phyloP scores from a whole-genome alignment of 176 grass and related monocot genomes.

The Calamus simplicifolius region DNA sequence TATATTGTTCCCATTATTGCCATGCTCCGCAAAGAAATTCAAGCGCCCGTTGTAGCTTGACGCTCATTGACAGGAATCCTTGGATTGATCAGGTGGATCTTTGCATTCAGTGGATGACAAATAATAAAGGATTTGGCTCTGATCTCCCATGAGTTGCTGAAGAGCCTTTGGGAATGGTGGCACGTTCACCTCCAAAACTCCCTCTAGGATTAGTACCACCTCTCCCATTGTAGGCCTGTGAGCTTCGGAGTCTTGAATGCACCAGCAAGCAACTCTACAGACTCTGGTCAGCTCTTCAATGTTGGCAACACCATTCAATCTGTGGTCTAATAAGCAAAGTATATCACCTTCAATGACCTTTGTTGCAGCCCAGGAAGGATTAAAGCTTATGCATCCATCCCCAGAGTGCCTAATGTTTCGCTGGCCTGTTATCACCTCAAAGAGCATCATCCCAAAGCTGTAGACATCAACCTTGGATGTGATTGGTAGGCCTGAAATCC shows the following conservation, averaged over 20 bases:
- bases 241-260: constrained; percentile 21
- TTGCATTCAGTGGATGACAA: no score
- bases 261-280: constrained; percentile 25
- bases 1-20: no score
- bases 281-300: constrained; percentile 10
- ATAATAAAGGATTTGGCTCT: no score
- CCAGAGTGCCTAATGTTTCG: constrained; percentile 2
- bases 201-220: constrained; percentile 23
- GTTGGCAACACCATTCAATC: not conserved
- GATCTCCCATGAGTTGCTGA: not conserved
- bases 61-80: no score
- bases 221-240: constrained; percentile 16
- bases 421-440: constrained; percentile 25
- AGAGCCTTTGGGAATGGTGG: constrained; percentile 15
- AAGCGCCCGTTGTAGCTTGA: no score
- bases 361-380: constrained; percentile 17
- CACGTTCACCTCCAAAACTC: constrained; percentile 7
- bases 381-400: not conserved
- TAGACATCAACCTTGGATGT: constrained; percentile 28
- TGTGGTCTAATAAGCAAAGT: constrained; percentile 1
- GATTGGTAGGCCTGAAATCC: constrained; percentile 22
- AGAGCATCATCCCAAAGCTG: constrained; percentile 37
- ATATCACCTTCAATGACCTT: not conserved
- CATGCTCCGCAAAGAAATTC: no score
- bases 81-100: no score